Percentiles rank a stretch among this genome's conserved stretches.
Conservation (phyloP, 306 rosid species). For the Rubus parviflorus region DNA sequence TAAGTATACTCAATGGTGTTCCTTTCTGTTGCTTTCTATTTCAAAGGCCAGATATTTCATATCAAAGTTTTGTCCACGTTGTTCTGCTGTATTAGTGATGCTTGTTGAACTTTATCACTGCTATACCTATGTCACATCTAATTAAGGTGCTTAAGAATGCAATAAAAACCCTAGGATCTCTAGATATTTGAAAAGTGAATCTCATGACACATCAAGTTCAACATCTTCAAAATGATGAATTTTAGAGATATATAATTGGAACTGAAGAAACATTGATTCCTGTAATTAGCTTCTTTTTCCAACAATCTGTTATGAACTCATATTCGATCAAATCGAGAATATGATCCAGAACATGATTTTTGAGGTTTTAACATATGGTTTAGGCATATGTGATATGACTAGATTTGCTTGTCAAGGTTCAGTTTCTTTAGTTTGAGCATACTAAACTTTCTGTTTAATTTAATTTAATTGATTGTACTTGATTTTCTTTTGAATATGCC, state of each 20-base stretch:
- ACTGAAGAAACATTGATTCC: background rate
- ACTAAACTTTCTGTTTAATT: background rate
- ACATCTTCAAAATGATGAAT: background rate
- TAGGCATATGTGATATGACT: background rate
- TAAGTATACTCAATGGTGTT: no score
- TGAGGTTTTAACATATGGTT: conserved; percentile 3
- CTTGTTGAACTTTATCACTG: background rate
- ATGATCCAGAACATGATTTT: background rate
- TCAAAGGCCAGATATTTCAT: background rate
- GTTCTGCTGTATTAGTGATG: background rate
- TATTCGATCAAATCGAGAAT: background rate
- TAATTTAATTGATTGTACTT: background rate
- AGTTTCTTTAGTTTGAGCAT: conserved; percentile 3
- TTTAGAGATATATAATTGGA: background rate
- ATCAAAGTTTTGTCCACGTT: background rate
- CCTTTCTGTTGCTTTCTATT: conserved; percentile 14
- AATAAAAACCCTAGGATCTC: background rate
- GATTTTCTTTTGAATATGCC: background rate
- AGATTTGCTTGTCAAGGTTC: background rate
- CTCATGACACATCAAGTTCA: background rate
- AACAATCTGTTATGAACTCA: background rate
- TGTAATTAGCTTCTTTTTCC: conserved; percentile 9
- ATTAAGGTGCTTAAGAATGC: background rate
- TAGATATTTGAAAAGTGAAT: background rate
- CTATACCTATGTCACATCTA: background rate